These are phyloP conservation scores for Nannochloropsis oceanica DNA, from an alignment of 108 stramenopile genomes.

Conservation along the genomic window DNA sequence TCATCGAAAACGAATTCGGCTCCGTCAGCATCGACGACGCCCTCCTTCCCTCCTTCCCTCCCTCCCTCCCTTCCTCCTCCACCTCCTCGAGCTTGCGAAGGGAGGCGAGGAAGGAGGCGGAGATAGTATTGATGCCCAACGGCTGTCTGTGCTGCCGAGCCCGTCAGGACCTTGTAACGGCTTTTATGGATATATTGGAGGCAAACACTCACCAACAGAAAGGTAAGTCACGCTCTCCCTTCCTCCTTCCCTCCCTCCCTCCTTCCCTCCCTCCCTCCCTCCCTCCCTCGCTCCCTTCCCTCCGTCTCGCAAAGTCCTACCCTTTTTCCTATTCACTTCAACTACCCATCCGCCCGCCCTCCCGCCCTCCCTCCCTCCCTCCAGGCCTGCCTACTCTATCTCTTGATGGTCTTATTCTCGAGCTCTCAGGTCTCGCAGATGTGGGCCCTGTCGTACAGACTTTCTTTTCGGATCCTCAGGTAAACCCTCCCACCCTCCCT, in stretches of 20 bases:
- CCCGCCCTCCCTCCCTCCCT: background rate
- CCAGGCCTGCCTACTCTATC: background rate
- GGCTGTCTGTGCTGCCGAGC: constrained; percentile 58
- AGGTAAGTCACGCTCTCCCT: too few relatives aligned
- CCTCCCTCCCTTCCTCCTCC: background rate
- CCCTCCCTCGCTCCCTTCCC: constrained; percentile 16
- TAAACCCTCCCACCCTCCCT: too few relatives aligned
- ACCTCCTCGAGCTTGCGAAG: background rate
- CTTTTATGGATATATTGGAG: constrained; percentile 28
- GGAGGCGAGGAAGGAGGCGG: background rate
- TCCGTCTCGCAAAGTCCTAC: background rate
- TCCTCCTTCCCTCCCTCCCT: background rate
- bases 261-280: background rate
- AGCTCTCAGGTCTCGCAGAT: constrained; percentile 85
- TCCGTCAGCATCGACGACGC: constrained; percentile 78
- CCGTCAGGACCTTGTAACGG: constrained; percentile 43
- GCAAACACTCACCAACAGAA: background rate
- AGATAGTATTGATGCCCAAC: constrained; percentile 47
- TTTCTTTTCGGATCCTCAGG: constrained; percentile 67
- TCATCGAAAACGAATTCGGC: constrained; percentile 78
- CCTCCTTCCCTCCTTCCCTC: constrained; percentile 29
- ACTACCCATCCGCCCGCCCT: background rate
- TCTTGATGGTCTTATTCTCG: constrained; percentile 81
- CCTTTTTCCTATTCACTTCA: background rate
- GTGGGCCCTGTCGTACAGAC: constrained; percentile 76